Conservation (phyloP, 208 protist species). For the Acanthamoeba royreba region DNA sequence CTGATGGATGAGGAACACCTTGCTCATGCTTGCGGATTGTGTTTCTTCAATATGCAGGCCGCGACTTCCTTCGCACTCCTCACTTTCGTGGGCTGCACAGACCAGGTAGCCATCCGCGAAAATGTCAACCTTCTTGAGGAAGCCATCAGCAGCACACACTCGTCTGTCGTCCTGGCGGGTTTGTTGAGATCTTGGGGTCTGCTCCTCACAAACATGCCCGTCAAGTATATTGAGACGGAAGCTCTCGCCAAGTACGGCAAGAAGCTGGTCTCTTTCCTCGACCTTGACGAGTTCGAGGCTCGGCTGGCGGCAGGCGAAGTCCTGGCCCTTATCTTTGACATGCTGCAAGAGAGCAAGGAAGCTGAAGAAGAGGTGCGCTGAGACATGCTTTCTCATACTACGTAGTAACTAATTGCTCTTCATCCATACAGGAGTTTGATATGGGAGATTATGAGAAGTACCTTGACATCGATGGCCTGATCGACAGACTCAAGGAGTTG, state of each 20-base stretch:
- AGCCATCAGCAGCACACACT: not conserved
- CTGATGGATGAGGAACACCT: too few species aligned
- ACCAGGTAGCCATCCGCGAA: not conserved
- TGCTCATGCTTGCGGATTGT: too few species aligned
- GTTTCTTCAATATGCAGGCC: too few species aligned
- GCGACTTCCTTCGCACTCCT: not conserved
- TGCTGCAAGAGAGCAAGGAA: not conserved
- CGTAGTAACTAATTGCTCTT: too few species aligned
- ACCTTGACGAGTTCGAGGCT: not conserved
- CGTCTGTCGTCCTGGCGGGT: not conserved
- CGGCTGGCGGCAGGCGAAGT: not conserved
- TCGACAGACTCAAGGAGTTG: not conserved
- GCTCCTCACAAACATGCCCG: not conserved
- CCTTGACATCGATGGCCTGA: not conserved
- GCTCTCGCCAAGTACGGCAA: conserved; percentile 18
- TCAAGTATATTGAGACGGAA: not conserved
- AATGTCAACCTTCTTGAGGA: not conserved
- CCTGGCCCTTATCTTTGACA: not conserved
- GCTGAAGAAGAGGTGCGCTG: not conserved
- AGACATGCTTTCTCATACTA: too few species aligned
- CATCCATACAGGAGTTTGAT: not conserved
- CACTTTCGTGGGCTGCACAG: not conserved
- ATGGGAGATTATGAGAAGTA: not conserved
- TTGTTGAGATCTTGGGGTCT: not conserved
- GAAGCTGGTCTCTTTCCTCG: not conserved